Conservation (phyloP, 768 basidiomycete genomes). For the Boletus tylopilopsis region DNA sequence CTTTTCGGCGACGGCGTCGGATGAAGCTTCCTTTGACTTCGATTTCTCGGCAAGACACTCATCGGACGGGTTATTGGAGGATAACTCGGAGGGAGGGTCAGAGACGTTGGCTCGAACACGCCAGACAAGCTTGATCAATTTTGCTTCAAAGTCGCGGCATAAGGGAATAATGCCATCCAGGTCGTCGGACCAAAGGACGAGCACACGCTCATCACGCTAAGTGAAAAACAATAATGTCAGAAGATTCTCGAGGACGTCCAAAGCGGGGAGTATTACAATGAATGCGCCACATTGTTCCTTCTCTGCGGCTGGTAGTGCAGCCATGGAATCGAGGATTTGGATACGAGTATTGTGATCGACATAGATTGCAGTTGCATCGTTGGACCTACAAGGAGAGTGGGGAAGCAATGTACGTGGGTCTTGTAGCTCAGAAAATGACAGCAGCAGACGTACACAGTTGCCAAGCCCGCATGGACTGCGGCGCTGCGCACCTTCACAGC, state of each 20-base stretch:
- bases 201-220: slow-evolving; percentile 78
- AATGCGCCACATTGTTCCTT: slow-evolving; percentile 93
- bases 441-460: slow-evolving; percentile 52
- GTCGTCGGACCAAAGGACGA: slow-evolving; percentile 83
- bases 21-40: slow-evolving; percentile 27
- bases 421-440: neutral
- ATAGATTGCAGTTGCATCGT: slow-evolving; percentile 59
- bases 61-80: slow-evolving; percentile 48
- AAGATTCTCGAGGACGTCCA: neutral
- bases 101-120: slow-evolving; percentile 38
- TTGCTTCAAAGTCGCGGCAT: slow-evolving; percentile 69
- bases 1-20: slow-evolving; percentile 10
- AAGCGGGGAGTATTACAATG: slow-evolving; percentile 46
- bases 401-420: slow-evolving; percentile 2
- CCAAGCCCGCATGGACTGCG: slow-evolving; percentile 74
- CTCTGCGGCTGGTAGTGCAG: slow-evolving; percentile 67
- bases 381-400: slow-evolving; percentile 37
- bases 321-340: slow-evolving; percentile 74
- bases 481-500: slow-evolving; percentile 79
- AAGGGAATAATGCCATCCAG: slow-evolving; percentile 75
- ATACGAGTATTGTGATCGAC: slow-evolving; percentile 82
- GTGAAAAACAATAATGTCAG: slow-evolving; percentile 1
- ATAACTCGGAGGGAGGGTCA: slow-evolving; percentile 33
- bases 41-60: slow-evolving; percentile 53
- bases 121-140: slow-evolving; percentile 83